phyloP scores from a whole-genome alignment of 1,284 basidiomycete species.

The Trichosporon inkin region DNA sequence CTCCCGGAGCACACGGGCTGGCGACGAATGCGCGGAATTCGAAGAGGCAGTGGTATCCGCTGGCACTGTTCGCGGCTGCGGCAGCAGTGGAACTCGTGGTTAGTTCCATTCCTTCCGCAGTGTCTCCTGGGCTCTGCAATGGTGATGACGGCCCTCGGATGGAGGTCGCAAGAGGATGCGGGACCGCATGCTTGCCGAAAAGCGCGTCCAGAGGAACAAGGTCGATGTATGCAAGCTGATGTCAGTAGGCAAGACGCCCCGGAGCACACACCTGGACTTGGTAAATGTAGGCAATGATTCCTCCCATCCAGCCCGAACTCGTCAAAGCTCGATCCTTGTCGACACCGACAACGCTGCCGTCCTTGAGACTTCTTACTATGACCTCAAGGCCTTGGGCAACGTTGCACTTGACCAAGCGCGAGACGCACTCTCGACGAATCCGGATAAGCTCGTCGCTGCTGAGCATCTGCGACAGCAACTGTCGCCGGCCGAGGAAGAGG shows the following conservation, averaged over 20 bases:
- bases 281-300: slow-evolving; percentile 61
- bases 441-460: slow-evolving; percentile 80
- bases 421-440: slow-evolving; percentile 81
- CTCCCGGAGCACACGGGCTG: slow-evolving; percentile 79
- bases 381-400: slow-evolving; percentile 88
- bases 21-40: slow-evolving; percentile 90
- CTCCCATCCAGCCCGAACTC: slow-evolving; percentile 72
- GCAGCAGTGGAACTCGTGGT: neutral
- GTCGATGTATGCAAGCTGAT: slow-evolving; percentile 70
- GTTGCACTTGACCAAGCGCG: slow-evolving; percentile 81
- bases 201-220: slow-evolving; percentile 51
- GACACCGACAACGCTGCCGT: slow-evolving; percentile 80
- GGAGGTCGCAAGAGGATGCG: slow-evolving; percentile 17
- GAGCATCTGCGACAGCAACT: slow-evolving; percentile 81
- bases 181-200: slow-evolving; percentile 27
- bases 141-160: neutral
- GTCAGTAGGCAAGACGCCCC: neutral
- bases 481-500: slow-evolving; percentile 80
- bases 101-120: slow-evolving; percentile 4
- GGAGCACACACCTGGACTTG: slow-evolving; percentile 56
- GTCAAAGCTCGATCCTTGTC: slow-evolving; percentile 68
- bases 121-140: neutral
- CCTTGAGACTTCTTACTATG: slow-evolving; percentile 88
- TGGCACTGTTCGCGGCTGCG: slow-evolving; percentile 8
- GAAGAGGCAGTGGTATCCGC: slow-evolving; percentile 76